Percentiles rank a stretch among this genome's conserved stretches.
Conservation (phyloP, 352 stramenopile genomes). For the Aphanomyces cochlioides region DNA sequence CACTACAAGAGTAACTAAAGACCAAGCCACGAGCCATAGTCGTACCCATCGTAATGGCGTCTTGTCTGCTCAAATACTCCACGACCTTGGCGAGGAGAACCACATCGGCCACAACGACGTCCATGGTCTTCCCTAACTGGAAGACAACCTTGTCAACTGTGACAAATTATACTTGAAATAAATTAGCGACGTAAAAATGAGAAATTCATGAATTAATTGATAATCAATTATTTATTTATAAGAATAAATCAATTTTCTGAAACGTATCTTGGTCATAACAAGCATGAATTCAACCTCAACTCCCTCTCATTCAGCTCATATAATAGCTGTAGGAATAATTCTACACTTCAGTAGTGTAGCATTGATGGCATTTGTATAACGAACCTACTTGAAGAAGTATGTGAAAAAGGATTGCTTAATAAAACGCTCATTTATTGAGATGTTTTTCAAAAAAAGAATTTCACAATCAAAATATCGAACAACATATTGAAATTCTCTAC, state of each 20-base stretch:
- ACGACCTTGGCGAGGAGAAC: slow-evolving; percentile 61
- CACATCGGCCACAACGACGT: slow-evolving; percentile 50
- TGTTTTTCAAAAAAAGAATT: too few species aligned
- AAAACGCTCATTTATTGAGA: too few species aligned
- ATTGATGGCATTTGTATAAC: too few species aligned
- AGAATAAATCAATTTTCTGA: background rate
- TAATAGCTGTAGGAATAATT: too few species aligned
- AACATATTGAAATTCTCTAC: too few species aligned
- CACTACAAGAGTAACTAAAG: slow-evolving; percentile 40
- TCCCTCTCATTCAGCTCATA: background rate
- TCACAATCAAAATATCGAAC: too few species aligned
- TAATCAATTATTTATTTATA: background rate
- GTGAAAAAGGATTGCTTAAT: too few species aligned
- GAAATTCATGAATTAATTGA: too few species aligned
- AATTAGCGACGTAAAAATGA: background rate
- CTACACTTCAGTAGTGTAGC: too few species aligned
- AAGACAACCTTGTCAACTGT: slow-evolving; percentile 4
- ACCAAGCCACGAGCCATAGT: background rate
- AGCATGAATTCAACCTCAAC: background rate
- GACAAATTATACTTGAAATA: slow-evolving; percentile 9
- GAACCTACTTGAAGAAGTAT: too few species aligned
- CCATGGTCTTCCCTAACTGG: slow-evolving; percentile 20
- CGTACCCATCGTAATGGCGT: slow-evolving; percentile 53
- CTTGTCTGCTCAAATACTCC: slow-evolving; percentile 54
- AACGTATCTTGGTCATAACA: background rate